Percentiles rank a stretch among this genome's conserved stretches.
These are phyloP conservation scores for Calonectria hawksworthii DNA, from an alignment of 2,329 filamentous ascomycete genomes.

Conservation along the genomic window DNA sequence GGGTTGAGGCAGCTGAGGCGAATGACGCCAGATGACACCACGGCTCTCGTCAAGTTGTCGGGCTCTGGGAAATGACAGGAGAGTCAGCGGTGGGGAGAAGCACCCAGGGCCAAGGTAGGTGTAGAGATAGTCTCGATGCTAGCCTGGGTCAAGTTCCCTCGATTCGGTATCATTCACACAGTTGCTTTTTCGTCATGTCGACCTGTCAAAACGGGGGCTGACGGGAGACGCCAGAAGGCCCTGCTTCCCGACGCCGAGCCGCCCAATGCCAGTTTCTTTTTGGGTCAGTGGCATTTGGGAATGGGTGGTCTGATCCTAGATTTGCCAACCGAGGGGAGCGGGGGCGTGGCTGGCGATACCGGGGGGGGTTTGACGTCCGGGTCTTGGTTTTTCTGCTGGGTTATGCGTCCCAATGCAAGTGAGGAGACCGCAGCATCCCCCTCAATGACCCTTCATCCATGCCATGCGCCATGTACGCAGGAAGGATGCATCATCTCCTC, in stretches of 20 bases:
- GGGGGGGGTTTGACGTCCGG: constrained; percentile 26
- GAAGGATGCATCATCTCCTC: background rate
- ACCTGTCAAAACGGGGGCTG: constrained; percentile 12
- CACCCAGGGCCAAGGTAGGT: background rate
- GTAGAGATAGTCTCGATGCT: constrained; percentile 10
- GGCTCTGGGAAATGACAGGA: background rate
- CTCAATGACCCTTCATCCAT: constrained; percentile 5
- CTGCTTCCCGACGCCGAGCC: constrained; percentile 15
- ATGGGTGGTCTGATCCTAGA: constrained; percentile 47
- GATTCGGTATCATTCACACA: constrained; percentile 25
- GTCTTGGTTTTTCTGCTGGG: constrained; percentile 32
- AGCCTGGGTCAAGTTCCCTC: background rate
- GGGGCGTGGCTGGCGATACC: constrained; percentile 45
- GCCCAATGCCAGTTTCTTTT: constrained; percentile 7
- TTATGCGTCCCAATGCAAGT: constrained; percentile 6
- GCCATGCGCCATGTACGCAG: background rate
- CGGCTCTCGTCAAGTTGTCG: background rate
- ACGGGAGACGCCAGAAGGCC: constrained; percentile 7
- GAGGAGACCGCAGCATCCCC: background rate
- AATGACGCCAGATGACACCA: constrained; percentile 43
- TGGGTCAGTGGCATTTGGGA: constrained; percentile 28
- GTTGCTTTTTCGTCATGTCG: background rate
- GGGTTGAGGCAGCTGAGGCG: constrained; percentile 21
- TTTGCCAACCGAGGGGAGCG: constrained; percentile 45
- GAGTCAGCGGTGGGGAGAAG: background rate